Percentiles rank a stretch among this genome's conserved stretches.
Evolutionary conservation across 768 basidiomycete genomes (phyloP).

Genomic region (Tricholomella constricta): DNA sequence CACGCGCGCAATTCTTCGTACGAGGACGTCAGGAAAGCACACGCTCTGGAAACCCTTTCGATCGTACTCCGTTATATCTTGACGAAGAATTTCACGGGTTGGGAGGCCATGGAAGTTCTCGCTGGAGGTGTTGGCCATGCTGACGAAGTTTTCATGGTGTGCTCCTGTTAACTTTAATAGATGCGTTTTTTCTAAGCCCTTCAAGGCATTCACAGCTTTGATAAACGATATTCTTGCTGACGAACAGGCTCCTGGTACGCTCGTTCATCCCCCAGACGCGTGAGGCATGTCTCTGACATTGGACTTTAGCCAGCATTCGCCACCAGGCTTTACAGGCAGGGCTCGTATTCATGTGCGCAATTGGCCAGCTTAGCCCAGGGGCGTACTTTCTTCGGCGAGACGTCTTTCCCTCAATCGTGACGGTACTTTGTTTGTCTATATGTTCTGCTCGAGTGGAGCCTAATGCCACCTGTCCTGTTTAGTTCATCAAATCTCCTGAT

Average conservation of each 20-base stretch:
- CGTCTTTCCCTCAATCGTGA: slow-evolving; percentile 55
- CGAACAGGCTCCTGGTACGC: slow-evolving; percentile 44
- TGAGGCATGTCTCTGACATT: neutral
- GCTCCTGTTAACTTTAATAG: neutral
- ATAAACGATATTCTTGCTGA: slow-evolving; percentile 51
- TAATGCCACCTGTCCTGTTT: neutral
- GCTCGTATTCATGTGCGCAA: slow-evolving; percentile 57
- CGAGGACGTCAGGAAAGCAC: slow-evolving; percentile 37
- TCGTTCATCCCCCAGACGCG: neutral
- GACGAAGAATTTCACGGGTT: slow-evolving; percentile 61
- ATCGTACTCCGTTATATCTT: slow-evolving; percentile 50
- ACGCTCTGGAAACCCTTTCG: slow-evolving; percentile 55
- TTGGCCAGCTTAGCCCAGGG: slow-evolving; percentile 66
- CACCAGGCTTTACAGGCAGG: slow-evolving; percentile 60
- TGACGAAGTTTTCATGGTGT: slow-evolving; percentile 58
- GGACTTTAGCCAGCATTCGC: slow-evolving; percentile 42
- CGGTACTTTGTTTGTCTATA: slow-evolving; percentile 35
- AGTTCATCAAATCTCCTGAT: slow-evolving; percentile 60
- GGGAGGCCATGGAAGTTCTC: slow-evolving; percentile 73
- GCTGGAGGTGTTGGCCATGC: slow-evolving; percentile 61
- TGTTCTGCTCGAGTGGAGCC: neutral
- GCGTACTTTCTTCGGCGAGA: slow-evolving; percentile 70
- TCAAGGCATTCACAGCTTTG: slow-evolving; percentile 50
- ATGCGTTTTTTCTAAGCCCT: too few species aligned
- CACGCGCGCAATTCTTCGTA: slow-evolving; percentile 37